Evolutionary conservation across 257 asterid genomes (phyloP), one percentile per base, ranked within the genome.

Genomic region (Przewalskia tangutica): DNA sequence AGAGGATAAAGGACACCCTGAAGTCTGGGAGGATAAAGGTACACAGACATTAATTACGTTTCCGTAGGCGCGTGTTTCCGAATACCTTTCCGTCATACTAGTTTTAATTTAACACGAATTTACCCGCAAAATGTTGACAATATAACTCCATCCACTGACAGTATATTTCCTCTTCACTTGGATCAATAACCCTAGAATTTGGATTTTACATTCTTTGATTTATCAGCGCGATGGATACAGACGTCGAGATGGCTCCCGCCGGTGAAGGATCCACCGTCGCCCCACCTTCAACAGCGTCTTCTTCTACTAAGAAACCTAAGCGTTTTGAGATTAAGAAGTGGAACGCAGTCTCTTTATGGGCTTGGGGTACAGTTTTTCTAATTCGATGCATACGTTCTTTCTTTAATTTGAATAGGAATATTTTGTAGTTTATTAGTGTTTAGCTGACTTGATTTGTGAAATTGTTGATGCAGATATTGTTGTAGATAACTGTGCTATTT

Each of bases 311-410:
- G 87, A 94, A 92, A 82, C 83, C 89, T 8, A 92, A 94, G 86
- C 90, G 92, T 83, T 92, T 92, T 59, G 98, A 94, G 94, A 88
- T 94, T 81, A 94, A 92, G 81, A 92, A 92, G 90, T 92, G 97
- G 97, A 94, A 94, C 87, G 97, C 97, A 13, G 98, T 94, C 51
- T 77, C 98, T 23, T 92, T 92, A 8, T 91, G 98, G 98, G 97
- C 97, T 80, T 94, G 98, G 98, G 97, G 97, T 94, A 84, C 46
- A 8, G 3, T 46, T 67, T 18, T 83, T 40, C 11, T 17, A 27
- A 64, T 2, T 20, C 36, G 18, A 13, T 5, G n/a, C 8, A 16
- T 4, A 50, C 16, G 6, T n/a, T 56, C 34, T 55, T 0, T 12
- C 17, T 51, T 51, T 51, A 6, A 10, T 12, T 51, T 51, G 16